Evolutionary conservation across 2,329 filamentous ascomycete genomes (phyloP).

Genomic region (Paradendryphiella salina): DNA sequence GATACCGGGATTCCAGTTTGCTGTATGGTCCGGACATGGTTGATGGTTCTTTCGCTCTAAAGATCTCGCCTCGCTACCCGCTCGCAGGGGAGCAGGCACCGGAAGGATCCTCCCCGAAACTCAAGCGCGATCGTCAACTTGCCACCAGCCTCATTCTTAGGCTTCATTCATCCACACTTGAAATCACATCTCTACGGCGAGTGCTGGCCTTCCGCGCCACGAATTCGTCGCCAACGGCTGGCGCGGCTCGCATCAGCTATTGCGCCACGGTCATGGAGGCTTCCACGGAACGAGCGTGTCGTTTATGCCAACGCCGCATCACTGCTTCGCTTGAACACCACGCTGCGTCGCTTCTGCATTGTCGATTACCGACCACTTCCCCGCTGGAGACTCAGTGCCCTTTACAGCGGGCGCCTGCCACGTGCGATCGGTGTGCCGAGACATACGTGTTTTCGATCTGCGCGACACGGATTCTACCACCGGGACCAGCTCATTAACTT

Average conservation of each 20-base stretch:
- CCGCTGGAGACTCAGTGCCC: constrained; percentile 27
- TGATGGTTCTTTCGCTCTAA: constrained; percentile 10
- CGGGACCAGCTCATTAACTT: neutral
- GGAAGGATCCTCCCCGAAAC: constrained; percentile 6
- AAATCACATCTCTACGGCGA: constrained; percentile 3
- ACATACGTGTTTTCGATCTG: neutral
- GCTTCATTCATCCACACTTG: constrained; percentile 2
- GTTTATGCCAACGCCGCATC: constrained; percentile 20
- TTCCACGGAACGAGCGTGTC: constrained; percentile 15
- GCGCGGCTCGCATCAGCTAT: constrained; percentile 12
- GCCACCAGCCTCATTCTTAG: constrained; percentile 9
- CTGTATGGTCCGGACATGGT: constrained; percentile 6
- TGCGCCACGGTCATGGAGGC: constrained; percentile 11
- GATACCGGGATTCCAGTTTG: constrained; percentile 14
- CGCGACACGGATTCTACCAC: neutral
- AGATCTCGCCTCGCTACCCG: constrained; percentile 28
- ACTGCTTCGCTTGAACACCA: constrained; percentile 14
- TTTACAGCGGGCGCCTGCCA: constrained; percentile 12
- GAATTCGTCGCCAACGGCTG: neutral
- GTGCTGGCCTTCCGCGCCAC: neutral
- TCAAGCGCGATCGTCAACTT: constrained; percentile 4
- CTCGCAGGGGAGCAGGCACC: constrained; percentile 26
- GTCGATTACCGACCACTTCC: constrained; percentile 19
- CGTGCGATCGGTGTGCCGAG: constrained; percentile 26
- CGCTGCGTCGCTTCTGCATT: constrained; percentile 17